Percentiles rank a stretch among this genome's conserved stretches.
Evolutionary conservation across 2,329 filamentous ascomycete species (phyloP).

Genomic region (Pyricularia sp.): DNA sequence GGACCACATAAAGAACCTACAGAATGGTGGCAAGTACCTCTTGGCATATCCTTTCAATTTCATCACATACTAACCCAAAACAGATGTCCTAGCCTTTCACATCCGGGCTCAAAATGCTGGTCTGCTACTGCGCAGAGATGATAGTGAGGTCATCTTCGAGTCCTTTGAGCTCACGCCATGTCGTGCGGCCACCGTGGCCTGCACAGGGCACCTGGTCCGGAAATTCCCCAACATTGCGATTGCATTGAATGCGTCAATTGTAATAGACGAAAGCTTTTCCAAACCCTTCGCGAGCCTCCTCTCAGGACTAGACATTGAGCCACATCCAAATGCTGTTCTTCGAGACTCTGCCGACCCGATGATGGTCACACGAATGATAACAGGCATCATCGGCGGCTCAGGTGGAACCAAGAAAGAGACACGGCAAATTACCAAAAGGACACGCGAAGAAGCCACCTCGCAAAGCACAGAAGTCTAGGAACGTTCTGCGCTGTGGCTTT

Average conservation of each 20-base stretch:
- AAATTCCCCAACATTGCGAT: neutral
- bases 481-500: neutral
- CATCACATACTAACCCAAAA: neutral
- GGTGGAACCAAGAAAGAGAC: neutral
- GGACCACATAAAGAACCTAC: neutral
- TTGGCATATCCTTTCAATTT: neutral
- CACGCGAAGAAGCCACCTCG: neutral
- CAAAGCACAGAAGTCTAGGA: neutral
- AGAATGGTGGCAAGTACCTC: neutral
- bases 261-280: neutral
- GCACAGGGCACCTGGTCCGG: neutral
- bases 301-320: neutral
- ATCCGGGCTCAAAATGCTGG: neutral
- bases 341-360: neutral
- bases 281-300: neutral
- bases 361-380: conserved; percentile 1
- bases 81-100: neutral
- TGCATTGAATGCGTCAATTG: neutral
- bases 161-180: neutral
- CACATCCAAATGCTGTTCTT: neutral
- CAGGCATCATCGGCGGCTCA: neutral
- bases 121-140: neutral
- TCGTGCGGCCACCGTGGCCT: neutral
- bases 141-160: neutral
- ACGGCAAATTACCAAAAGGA: neutral